Evolutionary conservation across 2,329 filamentous ascomycete species (phyloP).

Genomic region (Aspergillus sojae): DNA sequence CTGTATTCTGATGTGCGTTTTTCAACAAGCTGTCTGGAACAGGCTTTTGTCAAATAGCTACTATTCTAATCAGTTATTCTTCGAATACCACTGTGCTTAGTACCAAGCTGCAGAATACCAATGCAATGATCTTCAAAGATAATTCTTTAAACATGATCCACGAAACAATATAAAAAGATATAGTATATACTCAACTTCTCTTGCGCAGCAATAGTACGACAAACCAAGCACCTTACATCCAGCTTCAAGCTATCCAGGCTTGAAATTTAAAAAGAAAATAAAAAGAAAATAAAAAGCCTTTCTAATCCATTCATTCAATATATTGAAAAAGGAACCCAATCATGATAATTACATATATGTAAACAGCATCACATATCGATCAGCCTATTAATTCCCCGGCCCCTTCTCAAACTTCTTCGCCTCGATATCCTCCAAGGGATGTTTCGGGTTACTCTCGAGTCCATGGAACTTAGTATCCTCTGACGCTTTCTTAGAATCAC

Average conservation of each 20-base stretch:
- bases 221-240: background rate
- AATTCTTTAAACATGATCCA: too few relatives aligned
- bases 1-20: constrained; percentile 4
- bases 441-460: constrained; percentile 47
- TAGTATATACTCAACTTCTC: background rate
- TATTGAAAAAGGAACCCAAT: background rate
- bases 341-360: background rate
- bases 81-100: constrained; percentile 4
- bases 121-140: background rate
- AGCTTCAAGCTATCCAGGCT: background rate
- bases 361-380: background rate
- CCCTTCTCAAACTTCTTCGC: constrained; percentile 35
- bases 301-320: background rate
- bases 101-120: background rate
- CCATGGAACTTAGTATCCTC: constrained; percentile 22
- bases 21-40: constrained; percentile 16
- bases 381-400: constrained; percentile 9
- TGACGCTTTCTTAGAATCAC: constrained; percentile 27
- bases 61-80: constrained; percentile 1
- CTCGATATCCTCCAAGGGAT: constrained; percentile 42
- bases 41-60: constrained; percentile 6
- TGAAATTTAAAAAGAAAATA: background rate
- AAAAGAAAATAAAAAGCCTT: background rate
- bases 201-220: background rate
- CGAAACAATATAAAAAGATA: background rate